These are phyloP conservation scores for Arabidopsis suecica DNA, from an alignment of 345 rosid genomes.

Conservation along the genomic window DNA sequence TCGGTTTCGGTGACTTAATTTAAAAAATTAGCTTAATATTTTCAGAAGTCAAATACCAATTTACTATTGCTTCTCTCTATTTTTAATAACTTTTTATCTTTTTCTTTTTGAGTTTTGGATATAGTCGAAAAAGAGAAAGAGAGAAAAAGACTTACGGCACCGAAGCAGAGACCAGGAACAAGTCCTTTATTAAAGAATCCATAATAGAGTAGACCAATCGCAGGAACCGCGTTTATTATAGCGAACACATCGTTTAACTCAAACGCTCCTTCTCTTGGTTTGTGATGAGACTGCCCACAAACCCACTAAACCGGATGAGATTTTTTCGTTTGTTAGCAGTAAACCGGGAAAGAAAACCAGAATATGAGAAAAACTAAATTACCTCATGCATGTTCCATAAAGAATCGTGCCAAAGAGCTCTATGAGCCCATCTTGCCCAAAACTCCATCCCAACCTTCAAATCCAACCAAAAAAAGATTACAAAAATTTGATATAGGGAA, in stretches of 20 bases:
- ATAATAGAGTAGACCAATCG: conserved; percentile 70
- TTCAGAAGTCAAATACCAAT: conserved; percentile 7
- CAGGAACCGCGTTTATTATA: conserved; percentile 82
- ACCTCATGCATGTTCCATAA: conserved; percentile 97
- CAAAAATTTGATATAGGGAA: background rate
- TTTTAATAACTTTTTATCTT: too few relatives aligned
- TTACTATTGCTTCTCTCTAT: background rate
- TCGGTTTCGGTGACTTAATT: background rate
- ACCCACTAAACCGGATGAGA: background rate
- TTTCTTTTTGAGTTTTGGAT: background rate
- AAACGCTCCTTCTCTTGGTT: conserved; percentile 84
- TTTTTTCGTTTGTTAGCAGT: background rate
- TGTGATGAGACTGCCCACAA: conserved; percentile 84
- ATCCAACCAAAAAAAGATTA: background rate
- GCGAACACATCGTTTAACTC: conserved; percentile 95
- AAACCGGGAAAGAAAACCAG: background rate
- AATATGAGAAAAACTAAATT: background rate
- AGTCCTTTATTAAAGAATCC: conserved; percentile 90
- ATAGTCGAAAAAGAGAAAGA: background rate
- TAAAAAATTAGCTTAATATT: too few relatives aligned
- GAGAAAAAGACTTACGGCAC: conserved; percentile 66
- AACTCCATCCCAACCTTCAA: conserved; percentile 92
- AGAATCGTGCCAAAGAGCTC: conserved; percentile 92
- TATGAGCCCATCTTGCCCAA: conserved; percentile 98
- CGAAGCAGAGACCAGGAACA: conserved; percentile 86